Percentiles rank a stretch among this genome's conserved stretches.
Conservation (phyloP, 805 yeast species). For the Saccharomycopsis microspora region DNA sequence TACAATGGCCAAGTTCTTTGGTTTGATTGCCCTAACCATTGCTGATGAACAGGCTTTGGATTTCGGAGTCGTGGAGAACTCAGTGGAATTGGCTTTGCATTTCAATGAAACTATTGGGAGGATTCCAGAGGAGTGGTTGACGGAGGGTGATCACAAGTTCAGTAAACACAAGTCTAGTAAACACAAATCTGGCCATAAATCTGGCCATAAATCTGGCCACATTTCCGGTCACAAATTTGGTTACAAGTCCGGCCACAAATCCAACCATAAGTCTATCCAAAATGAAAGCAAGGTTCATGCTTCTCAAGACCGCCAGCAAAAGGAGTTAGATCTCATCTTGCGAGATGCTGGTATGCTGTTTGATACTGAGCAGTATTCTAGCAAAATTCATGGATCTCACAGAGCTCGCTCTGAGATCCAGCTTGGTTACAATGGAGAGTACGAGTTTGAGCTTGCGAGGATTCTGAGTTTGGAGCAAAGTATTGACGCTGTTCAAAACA, state of each 20-base stretch:
- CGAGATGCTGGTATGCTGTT: not conserved
- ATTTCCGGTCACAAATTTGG: too few relatives aligned
- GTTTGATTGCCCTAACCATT: constrained; percentile 36
- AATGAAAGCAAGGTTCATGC: too few relatives aligned
- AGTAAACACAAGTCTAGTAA: not conserved
- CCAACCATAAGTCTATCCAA: too few relatives aligned
- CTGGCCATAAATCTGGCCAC: too few relatives aligned
- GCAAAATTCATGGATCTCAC: too few relatives aligned
- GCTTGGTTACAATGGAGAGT: too few relatives aligned
- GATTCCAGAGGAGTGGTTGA: constrained; percentile 31
- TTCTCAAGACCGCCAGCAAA: not conserved
- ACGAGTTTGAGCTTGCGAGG: not conserved
- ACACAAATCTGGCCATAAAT: too few relatives aligned
- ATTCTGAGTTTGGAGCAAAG: not conserved
- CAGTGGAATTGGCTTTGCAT: constrained; percentile 31
- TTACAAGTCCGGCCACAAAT: too few relatives aligned
- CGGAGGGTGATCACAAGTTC: not conserved
- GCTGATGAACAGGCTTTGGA: constrained; percentile 36
- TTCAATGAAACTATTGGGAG: constrained; percentile 25
- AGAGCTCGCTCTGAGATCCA: too few relatives aligned
- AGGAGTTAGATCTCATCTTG: not conserved
- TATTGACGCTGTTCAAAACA: not conserved
- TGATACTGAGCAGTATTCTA: not conserved
- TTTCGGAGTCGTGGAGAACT: constrained; percentile 24
- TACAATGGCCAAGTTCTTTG: constrained; percentile 40